Evolutionary conservation across 345 rosid genomes (phyloP), one percentile per base, ranked within the genome.

Genomic region (Sisymbrium altissimum): DNA sequence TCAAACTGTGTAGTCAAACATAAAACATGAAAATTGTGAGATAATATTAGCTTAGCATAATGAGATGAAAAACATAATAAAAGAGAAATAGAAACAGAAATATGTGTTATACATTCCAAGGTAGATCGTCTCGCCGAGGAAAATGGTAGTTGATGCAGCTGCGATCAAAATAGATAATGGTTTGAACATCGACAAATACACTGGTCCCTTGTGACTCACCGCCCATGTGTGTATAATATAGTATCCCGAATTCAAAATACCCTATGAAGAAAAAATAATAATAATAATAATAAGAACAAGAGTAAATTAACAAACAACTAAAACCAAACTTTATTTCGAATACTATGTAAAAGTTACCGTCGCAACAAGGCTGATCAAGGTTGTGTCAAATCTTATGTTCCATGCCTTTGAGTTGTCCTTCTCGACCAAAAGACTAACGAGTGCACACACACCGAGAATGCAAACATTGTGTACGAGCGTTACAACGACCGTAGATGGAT

Each of bases 401-500:
- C 98, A 93, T 70, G 89, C 91, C 64, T 69, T 82, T 0, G 85
- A 49, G 44, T 84, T 52, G 11, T 84, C 84, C 9, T 56, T 65
- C 77, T 86, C 93, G 0, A 71, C 76, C n/a, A 81, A 30, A 39
- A 89, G 57, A 48, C 87, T 83, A 12, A 89, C 88, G 13, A 84
- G 23, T 6, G 90, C 83, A 45, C 89, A 88, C 66, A 84, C 58
- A 17, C 82, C 29, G 71, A 84, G 78, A 13, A 86, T 87, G 12
- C 75, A 72, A 35, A 89, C 53, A 80, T 88, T 89, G 81, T 89
- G 89, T 7, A 82, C 84, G 78, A 87, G 89, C 55, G 88, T 81
- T n/a, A 91, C 95, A 0, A 88, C 75, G 5, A 89, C 27, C 5
- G 90, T 91, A 29, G 89, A 91, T 1, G 97, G 98, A 82, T 94